phyloP scores from a whole-genome alignment of 257 asterid species.

The Striga asiatica region DNA sequence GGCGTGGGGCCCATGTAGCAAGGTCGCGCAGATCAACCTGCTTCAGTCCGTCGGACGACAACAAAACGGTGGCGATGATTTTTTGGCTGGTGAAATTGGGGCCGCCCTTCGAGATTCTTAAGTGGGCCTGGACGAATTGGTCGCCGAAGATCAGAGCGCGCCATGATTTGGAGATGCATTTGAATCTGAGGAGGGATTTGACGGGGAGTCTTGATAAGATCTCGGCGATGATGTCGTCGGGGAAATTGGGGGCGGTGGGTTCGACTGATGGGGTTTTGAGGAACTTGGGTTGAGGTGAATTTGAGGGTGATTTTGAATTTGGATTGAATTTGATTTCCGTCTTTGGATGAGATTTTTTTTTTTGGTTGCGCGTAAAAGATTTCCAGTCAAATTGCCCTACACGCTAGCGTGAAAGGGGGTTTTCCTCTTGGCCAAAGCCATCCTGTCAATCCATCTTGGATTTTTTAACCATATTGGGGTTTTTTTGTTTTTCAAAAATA shows the following conservation, averaged over 20 bases:
- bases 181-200: too few relatives aligned
- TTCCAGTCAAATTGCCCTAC: too few relatives aligned
- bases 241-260: conserved; percentile 14
- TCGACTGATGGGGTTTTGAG: conserved; percentile 1
- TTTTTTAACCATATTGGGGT: too few relatives aligned
- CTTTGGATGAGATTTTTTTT: too few relatives aligned
- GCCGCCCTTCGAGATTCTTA: conserved; percentile 10
- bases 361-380: too few relatives aligned
- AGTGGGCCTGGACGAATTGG: conserved; percentile 21
- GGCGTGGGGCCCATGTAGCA: neutral
- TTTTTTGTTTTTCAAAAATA: too few relatives aligned
- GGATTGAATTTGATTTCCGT: conserved; percentile 6
- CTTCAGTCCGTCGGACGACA: conserved; percentile 16
- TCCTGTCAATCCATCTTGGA: too few relatives aligned
- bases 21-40: conserved; percentile 7
- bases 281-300: neutral
- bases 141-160: conserved; percentile 18
- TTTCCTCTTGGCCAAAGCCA: too few relatives aligned
- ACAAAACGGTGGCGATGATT: conserved; percentile 15
- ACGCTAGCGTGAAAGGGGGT: too few relatives aligned
- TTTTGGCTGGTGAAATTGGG: conserved; percentile 4
- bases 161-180: conserved; percentile 35
- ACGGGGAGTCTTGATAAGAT: conserved; percentile 26
- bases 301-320: neutral
- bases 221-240: conserved; percentile 24